Percentiles rank a stretch among this genome's conserved stretches.
Conservation (phyloP, 2,329 filamentous ascomycete species). For the Parastagonospora avenae region DNA sequence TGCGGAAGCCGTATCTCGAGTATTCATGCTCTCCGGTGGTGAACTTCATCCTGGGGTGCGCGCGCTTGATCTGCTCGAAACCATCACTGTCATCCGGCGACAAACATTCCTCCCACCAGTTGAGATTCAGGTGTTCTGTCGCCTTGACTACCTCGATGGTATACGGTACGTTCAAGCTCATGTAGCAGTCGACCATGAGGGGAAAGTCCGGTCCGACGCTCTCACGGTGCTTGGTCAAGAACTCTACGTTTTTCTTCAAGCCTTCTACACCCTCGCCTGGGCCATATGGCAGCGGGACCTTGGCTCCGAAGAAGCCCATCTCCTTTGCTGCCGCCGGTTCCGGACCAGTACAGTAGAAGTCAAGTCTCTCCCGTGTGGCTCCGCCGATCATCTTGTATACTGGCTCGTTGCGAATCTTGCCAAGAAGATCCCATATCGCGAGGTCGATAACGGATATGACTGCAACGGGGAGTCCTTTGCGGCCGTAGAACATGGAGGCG, state of each 20-base stretch:
- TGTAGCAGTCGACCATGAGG: slow-evolving; percentile 95
- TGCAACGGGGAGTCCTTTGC: slow-evolving; percentile 87
- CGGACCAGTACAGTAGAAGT: slow-evolving; percentile 95
- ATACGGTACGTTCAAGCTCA: slow-evolving; percentile 91
- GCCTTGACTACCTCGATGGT: slow-evolving; percentile 89
- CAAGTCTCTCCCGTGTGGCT: slow-evolving; percentile 78
- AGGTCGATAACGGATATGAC: slow-evolving; percentile 95
- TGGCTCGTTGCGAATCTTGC: slow-evolving; percentile 89
- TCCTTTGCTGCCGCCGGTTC: slow-evolving; percentile 78
- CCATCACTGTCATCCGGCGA: slow-evolving; percentile 91
- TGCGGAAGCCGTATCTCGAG: slow-evolving; percentile 91
- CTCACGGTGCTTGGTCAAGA: slow-evolving; percentile 81
- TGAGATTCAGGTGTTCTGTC: slow-evolving; percentile 82
- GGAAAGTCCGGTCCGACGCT: slow-evolving; percentile 88
- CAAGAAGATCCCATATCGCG: slow-evolving; percentile 88
- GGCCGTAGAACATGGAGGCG: slow-evolving; percentile 93
- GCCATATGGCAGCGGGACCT: slow-evolving; percentile 87
- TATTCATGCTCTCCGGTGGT: slow-evolving; percentile 97
- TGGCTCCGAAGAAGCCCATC: slow-evolving; percentile 90
- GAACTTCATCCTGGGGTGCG: slow-evolving; percentile 89
- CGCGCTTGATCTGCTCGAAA: slow-evolving; percentile 86
- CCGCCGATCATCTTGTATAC: slow-evolving; percentile 95
- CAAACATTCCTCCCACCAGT: slow-evolving; percentile 97
- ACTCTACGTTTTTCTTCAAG: slow-evolving; percentile 87
- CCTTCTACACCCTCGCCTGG: slow-evolving; percentile 84